Conservation (phyloP, 176 grass and related monocot genomes). For the Lolium rigidum region DNA sequence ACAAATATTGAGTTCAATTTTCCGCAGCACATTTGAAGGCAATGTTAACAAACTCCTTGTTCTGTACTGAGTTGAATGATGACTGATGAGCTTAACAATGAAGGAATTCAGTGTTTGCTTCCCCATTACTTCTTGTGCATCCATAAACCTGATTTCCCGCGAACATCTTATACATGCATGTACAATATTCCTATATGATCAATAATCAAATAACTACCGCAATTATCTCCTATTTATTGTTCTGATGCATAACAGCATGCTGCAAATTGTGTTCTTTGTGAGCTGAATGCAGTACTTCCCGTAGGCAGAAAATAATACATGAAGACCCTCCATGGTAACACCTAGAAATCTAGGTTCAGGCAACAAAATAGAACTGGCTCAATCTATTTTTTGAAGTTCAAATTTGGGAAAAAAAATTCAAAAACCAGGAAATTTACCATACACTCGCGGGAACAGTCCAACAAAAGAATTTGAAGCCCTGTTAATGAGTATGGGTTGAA, state of each 20-base stretch:
- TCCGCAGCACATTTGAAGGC: background rate
- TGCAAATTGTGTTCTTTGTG: background rate
- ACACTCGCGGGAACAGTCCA: background rate
- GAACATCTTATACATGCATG: background rate
- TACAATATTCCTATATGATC: background rate
- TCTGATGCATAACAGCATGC: background rate
- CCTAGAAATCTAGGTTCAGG: background rate
- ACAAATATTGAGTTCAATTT: background rate
- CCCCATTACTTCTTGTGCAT: background rate
- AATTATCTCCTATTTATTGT: background rate
- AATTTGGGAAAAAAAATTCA: constrained; percentile 1
- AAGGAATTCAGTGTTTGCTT: constrained; percentile 7
- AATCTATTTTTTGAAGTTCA: constrained; percentile 16
- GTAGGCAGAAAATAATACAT: background rate
- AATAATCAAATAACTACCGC: background rate
- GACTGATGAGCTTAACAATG: background rate
- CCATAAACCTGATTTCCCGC: background rate
- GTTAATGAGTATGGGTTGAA: constrained; percentile 16
- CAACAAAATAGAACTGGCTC: constrained; percentile 11
- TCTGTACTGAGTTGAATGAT: background rate
- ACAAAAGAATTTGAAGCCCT: background rate
- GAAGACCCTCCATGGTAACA: background rate
- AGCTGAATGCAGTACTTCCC: background rate
- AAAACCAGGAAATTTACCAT: background rate
- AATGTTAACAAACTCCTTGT: constrained; percentile 13